These are phyloP conservation scores for Lentithecium fluviatile DNA, from an alignment of 495 filamentous ascomycete genomes.

Conservation along the genomic window DNA sequence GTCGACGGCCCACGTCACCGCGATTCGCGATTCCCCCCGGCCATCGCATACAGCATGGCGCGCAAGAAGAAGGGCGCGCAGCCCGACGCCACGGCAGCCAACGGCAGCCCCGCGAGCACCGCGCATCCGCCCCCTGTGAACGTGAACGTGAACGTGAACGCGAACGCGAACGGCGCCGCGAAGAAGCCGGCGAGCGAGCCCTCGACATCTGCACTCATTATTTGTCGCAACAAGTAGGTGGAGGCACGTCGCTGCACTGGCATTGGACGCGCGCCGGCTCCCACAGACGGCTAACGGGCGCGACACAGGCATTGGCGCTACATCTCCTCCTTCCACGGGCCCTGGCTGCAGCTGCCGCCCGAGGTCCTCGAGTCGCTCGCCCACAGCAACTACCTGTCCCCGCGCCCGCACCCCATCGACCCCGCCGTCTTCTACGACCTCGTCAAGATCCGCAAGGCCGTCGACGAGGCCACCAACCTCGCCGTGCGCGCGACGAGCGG, in stretches of 20 bases:
- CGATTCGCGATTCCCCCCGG: no score
- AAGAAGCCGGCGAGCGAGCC: slow-evolving; percentile 43
- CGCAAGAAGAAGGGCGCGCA: slow-evolving; percentile 31
- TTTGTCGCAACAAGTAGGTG: slow-evolving; percentile 70
- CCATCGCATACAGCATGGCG: slow-evolving; percentile 10
- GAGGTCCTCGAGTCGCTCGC: slow-evolving; percentile 77
- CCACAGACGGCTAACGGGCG: no score
- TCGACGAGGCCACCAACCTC: slow-evolving; percentile 74
- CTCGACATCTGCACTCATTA: slow-evolving; percentile 58
- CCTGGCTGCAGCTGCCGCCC: slow-evolving; percentile 81
- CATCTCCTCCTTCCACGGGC: slow-evolving; percentile 80
- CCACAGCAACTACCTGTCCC: slow-evolving; percentile 72
- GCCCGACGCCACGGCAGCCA: slow-evolving; percentile 8
- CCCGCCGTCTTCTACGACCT: slow-evolving; percentile 79
- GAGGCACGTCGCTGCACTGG: slow-evolving; percentile 23
- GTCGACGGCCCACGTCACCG: no score
- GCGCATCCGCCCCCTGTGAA: neutral
- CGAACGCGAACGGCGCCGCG: slow-evolving; percentile 6
- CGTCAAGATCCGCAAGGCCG: slow-evolving; percentile 71
- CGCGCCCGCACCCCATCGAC: slow-evolving; percentile 72
- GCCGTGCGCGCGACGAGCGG: slow-evolving; percentile 73
- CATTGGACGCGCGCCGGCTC: no score
- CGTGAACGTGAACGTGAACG: no score
- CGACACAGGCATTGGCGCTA: slow-evolving; percentile 70
- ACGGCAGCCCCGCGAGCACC: slow-evolving; percentile 3